Base-by-base conservation (phyloP, 768 basidiomycete species). In the Podaxis sp. region DNA sequence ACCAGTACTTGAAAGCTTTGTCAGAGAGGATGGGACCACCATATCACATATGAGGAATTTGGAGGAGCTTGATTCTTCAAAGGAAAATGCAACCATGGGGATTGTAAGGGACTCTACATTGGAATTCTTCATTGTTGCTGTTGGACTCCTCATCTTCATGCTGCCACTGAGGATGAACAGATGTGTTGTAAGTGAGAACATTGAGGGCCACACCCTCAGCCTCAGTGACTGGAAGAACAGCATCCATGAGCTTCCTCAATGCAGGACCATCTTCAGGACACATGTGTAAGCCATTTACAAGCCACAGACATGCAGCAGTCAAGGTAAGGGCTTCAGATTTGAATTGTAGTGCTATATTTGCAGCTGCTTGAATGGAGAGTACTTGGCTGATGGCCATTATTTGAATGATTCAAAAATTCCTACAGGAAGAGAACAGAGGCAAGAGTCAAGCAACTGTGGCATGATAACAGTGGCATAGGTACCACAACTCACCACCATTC, bases 201-300 rank as follows among this genome's bases (percentile, higher is more conserved):
- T 62, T 22, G 0, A 10, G 40, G 4, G 10, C 24, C 1, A 20
- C 33, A 26, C 20, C 58, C 22, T 56, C 56, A 12, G 30, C 49
- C 22, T 67, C 57, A 0, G 56, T 55, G 22, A 63, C 4, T 24
- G 66, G 69, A 1, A 70, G 58, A 11, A 48, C 60, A 5, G 63
- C 60, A 10, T 60, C 38, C 58, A 70, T 65, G 7, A 70, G 63
- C 1, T 54, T 44, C 11, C 67, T 54, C 1, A 55, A 26, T 4
- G 67, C 64, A 4, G 65, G 58, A 0, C 65, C 61, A 36, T 65
- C 64, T 2, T 69, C 66, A 2, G 65, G 66, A 8, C 67, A 53
- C 44, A 67, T 53, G 60, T 70, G 69, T 1, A 68, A 53, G 30
- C 64, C 38, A 50, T 70, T 70, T 0, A 59, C 33, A 0, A 68